Conservation (phyloP, 2,329 filamentous ascomycete species). For the Colletotrichum tanaceti region DNA sequence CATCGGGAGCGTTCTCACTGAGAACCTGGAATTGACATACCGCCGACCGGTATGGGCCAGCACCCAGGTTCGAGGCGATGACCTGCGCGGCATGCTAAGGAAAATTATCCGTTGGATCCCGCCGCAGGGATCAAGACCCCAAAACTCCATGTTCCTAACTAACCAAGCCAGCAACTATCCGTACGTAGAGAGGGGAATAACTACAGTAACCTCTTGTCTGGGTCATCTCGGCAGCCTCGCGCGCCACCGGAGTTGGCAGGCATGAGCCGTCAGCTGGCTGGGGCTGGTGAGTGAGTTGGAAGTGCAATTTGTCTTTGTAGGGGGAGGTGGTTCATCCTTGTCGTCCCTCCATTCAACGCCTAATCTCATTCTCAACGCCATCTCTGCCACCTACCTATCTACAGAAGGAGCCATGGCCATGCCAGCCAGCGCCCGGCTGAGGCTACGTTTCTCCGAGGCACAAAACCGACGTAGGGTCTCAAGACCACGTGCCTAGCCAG, state of each 20-base stretch:
- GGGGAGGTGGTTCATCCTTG: neutral
- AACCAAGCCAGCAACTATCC: constrained; percentile 24
- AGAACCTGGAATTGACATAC: constrained; percentile 32
- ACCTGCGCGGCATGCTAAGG: constrained; percentile 9
- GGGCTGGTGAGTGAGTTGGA: neutral
- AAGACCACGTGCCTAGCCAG: constrained; percentile 26
- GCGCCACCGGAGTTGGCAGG: constrained; percentile 15
- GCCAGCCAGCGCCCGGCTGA: constrained; percentile 18
- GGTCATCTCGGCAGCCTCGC: constrained; percentile 36
- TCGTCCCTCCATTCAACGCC: neutral
- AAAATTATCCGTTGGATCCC: constrained; percentile 19
- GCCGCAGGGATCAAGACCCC: constrained; percentile 24
- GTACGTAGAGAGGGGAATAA: constrained; percentile 19
- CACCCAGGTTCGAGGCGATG: constrained; percentile 22
- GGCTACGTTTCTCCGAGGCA: constrained; percentile 14
- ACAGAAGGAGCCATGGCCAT: constrained; percentile 5
- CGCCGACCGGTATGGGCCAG: too few relatives aligned
- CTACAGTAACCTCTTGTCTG: constrained; percentile 9
- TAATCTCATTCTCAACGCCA: constrained; percentile 2
- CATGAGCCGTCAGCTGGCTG: constrained; percentile 20
- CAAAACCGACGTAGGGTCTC: constrained; percentile 31
- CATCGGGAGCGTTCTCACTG: constrained; percentile 13
- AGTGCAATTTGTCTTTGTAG: constrained; percentile 8
- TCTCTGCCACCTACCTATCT: constrained; percentile 11
- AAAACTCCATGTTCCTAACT: constrained; percentile 15